Conservation (phyloP, 2,329 filamentous ascomycete genomes). For the Venturia oleaginea region DNA sequence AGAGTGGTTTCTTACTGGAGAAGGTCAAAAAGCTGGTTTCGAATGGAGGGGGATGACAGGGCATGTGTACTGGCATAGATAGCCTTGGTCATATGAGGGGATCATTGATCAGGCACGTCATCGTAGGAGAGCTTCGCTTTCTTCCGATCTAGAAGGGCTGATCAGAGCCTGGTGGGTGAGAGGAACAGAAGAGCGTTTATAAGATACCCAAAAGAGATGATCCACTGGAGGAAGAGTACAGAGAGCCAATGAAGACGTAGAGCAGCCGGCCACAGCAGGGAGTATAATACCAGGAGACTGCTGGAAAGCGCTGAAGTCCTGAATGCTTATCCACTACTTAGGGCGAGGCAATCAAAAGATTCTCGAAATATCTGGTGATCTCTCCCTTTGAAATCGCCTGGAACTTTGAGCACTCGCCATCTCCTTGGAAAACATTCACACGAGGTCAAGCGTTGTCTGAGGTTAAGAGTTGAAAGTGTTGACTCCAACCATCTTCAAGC, state of each 20-base stretch:
- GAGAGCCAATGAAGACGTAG: not conserved
- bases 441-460: too few relatives aligned
- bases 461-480: not conserved
- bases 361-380: not conserved
- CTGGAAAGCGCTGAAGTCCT: too few relatives aligned
- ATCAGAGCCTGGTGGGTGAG: not conserved
- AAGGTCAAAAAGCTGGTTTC: constrained; percentile 64
- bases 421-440: too few relatives aligned
- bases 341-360: too few relatives aligned
- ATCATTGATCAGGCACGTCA: not conserved
- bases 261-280: not conserved
- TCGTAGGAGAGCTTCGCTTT: not conserved
- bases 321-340: too few relatives aligned
- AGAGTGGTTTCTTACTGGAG: constrained; percentile 68
- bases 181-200: not conserved
- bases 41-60: not conserved
- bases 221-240: not conserved
- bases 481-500: not conserved
- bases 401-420: too few relatives aligned
- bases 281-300: too few relatives aligned
- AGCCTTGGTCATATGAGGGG: not conserved
- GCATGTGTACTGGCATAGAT: not conserved
- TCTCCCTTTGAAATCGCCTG: not conserved
- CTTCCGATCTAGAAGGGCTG: not conserved
- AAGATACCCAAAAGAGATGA: not conserved